Percentiles rank a stretch among this genome's conserved stretches.
phyloP scores from a whole-genome alignment of 2,329 filamentous ascomycete species.

The Scedosporium aurantiacum region DNA sequence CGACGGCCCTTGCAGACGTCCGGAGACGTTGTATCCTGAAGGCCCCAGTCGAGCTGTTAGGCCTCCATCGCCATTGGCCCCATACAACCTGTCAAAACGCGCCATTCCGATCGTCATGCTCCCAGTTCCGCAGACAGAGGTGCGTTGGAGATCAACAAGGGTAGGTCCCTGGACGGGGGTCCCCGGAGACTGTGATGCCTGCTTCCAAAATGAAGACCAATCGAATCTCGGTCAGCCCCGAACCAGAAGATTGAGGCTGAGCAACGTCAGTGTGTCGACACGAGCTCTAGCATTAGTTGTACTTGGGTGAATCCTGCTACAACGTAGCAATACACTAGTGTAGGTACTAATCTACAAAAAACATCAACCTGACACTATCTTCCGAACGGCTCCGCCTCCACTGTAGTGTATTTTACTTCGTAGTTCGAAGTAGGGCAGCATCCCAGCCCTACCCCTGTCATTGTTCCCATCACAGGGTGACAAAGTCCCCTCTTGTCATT shows the following conservation, averaged over 20 bases:
- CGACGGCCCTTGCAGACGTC: constrained; percentile 1
- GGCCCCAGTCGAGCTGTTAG: background rate
- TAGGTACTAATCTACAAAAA: background rate
- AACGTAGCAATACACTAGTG: too few relatives aligned
- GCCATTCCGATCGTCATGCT: background rate
- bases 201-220: background rate
- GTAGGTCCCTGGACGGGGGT: background rate
- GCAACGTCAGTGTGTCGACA: background rate
- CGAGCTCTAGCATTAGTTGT: too few relatives aligned
- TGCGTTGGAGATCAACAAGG: background rate
- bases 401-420: background rate
- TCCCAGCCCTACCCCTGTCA: too few relatives aligned
- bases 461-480: background rate
- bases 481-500: background rate
- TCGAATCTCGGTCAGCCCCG: background rate
- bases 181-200: background rate
- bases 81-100: background rate
- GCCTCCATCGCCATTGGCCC: background rate
- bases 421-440: background rate
- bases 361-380: background rate
- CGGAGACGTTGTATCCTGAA: background rate
- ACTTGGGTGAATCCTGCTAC: too few relatives aligned
- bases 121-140: background rate
- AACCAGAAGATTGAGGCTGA: background rate
- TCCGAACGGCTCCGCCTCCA: background rate